Base-by-base conservation (phyloP, 2,329 filamentous ascomycete species). In the Penicillium olsonii region DNA sequence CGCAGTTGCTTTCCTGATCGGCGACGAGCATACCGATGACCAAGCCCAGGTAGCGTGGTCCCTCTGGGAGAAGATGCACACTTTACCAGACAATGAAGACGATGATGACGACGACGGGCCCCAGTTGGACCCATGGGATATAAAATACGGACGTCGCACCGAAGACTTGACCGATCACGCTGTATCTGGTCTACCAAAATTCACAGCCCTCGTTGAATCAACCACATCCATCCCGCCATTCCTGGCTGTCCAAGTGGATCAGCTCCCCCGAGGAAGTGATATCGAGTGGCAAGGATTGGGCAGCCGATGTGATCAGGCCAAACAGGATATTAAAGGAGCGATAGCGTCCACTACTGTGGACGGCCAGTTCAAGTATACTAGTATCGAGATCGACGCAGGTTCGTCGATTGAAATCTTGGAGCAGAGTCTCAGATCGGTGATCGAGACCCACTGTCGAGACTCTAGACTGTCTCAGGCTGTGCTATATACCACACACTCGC, bases 241-340 rank as follows among this genome's bases (percentile, higher is more conserved):
- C 60, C 87, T 94, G 64, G 81, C 87, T 0, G 86, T 84, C 1
- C 84, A 94, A 63, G 87, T 96, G 1, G 80, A 85, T 37, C 82
- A 85, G 56, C 77, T 99, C 11, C 94, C 94, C 1, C 82, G 89
- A 17, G 77, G 75, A 14, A 87, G 87, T 22, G 78, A 78, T 31
- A 83, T 96, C 10, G 94, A 99, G 74, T 99, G 92, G 92, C 87
- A 89, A 59, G 85, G 87, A 49, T 65, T 83, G 3, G 88, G 89
- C 0, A 68, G 87, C 6, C 69, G 71, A 11, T 68, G 70, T 22
- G 51, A 70, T 14, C 56, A 61, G 17, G 40, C 69, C 42, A 57
- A 50, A 10, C 35, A 70, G 18, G 50, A 56, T 19, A 45, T 41
- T 18, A 48, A 56, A 48, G 56, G 50, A 17, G 58, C 54, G 34